Conservation (phyloP, 495 filamentous ascomycete species). For the Penicillium verhagenii region DNA sequence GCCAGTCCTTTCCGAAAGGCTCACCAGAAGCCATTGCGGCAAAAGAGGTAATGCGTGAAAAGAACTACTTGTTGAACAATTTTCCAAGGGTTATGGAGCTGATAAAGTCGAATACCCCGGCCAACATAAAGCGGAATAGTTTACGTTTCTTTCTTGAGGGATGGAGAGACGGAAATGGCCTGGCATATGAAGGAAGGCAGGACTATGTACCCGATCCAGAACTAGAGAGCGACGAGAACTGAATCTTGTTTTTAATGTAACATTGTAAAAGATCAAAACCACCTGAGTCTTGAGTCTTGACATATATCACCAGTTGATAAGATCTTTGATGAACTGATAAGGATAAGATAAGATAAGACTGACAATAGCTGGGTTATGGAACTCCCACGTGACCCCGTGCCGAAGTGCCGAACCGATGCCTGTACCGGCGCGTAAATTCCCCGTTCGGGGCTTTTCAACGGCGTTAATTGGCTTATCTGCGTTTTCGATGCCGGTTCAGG, state of each 20-base stretch:
- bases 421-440: not conserved
- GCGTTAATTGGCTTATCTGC: not conserved
- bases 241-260: not conserved
- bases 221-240: not conserved
- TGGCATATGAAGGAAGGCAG: not conserved
- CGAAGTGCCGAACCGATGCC: not conserved
- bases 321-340: too few relatives aligned
- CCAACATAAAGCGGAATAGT: not conserved
- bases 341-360: not conserved
- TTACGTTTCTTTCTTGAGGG: not conserved
- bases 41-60: not conserved
- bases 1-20: not conserved
- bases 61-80: not conserved
- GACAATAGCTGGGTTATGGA: too few relatives aligned
- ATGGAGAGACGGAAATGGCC: conserved; percentile 1
- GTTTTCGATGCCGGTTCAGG: conserved; percentile 13
- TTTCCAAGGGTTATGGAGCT: not conserved
- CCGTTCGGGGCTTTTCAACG: not conserved
- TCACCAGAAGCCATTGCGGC: not conserved
- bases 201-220: conserved; percentile 2
- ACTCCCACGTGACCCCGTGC: not conserved
- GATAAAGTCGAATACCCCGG: not conserved
- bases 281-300: too few relatives aligned
- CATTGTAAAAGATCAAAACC: not conserved
- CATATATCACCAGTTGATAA: too few relatives aligned